Evolutionary conservation across 2,329 filamentous ascomycete genomes (phyloP).

Genomic region (Microthyrium microscopicum): DNA sequence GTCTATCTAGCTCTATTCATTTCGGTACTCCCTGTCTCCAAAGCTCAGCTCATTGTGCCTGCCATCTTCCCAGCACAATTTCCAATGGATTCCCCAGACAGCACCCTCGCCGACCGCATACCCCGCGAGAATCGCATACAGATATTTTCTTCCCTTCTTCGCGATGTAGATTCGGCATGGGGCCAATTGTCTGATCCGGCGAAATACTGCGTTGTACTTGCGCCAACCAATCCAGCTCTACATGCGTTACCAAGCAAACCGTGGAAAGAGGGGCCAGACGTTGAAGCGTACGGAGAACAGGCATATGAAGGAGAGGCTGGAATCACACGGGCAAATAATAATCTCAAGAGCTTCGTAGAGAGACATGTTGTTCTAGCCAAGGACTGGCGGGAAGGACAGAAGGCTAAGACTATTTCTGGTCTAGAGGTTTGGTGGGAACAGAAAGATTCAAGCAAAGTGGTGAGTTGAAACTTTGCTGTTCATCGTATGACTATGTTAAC

Average conservation of each 20-base stretch:
- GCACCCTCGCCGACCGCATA: conserved; percentile 73
- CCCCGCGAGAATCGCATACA: conserved; percentile 63
- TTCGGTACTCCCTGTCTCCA: too few relatives aligned
- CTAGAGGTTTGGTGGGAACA: conserved; percentile 70
- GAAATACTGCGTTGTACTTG: conserved; percentile 68
- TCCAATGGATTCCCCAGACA: conserved; percentile 14
- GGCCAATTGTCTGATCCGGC: conserved; percentile 48
- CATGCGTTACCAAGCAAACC: conserved; percentile 67
- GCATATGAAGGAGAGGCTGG: conserved; percentile 65
- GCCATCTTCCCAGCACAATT: background rate
- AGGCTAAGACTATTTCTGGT: conserved; percentile 50
- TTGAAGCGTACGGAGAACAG: conserved; percentile 44
- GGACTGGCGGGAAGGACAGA: conserved; percentile 57
- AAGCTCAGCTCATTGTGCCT: too few relatives aligned
- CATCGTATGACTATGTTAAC: conserved; percentile 2
- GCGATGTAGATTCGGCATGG: conserved; percentile 55
- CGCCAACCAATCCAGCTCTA: conserved; percentile 71
- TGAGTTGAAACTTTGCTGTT: too few relatives aligned
- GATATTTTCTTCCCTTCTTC: conserved; percentile 66
- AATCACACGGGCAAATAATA: conserved; percentile 57
- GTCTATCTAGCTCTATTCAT: too few relatives aligned
- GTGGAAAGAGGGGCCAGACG: conserved; percentile 65
- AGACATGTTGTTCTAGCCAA: conserved; percentile 61
- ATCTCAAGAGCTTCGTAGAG: conserved; percentile 68
- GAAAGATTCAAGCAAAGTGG: conserved; percentile 47